Evolutionary conservation across 495 filamentous ascomycete species (phyloP).

Genomic region (Rostrohypoxylon terebratum): DNA sequence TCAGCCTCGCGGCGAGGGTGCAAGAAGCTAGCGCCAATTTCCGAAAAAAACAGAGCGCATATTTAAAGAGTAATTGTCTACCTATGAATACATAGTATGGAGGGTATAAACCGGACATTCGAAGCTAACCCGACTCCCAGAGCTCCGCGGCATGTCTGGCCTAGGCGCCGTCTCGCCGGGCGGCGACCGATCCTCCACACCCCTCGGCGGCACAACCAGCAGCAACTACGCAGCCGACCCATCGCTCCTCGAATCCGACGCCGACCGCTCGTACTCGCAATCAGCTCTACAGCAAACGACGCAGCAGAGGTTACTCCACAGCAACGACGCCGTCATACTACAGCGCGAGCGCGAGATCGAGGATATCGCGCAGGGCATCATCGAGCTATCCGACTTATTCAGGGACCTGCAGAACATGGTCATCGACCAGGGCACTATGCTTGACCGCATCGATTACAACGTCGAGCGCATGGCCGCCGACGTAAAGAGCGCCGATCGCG

Average conservation of each 20-base stretch:
- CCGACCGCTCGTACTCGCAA: constrained; percentile 92
- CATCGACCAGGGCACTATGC: constrained; percentile 97
- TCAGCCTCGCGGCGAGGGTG: constrained; percentile 85
- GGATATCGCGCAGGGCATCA: constrained; percentile 96
- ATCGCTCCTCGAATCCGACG: constrained; percentile 87
- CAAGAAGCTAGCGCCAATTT: constrained; percentile 94
- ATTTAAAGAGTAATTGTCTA: constrained; percentile 81
- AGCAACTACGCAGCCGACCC: constrained; percentile 78
- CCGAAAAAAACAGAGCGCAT: constrained; percentile 95
- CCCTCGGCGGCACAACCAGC: constrained; percentile 58
- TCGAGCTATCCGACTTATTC: constrained; percentile 95
- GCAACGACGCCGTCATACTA: constrained; percentile 85
- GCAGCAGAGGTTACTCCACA: constrained; percentile 72
- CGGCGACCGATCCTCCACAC: constrained; percentile 69
- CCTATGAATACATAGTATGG: neutral
- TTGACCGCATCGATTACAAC: constrained; percentile 98
- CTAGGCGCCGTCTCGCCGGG: constrained; percentile 52
- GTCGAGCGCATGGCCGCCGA: constrained; percentile 91
- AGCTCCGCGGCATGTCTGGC: constrained; percentile 80
- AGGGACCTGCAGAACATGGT: constrained; percentile 96
- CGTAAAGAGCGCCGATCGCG: constrained; percentile 91
- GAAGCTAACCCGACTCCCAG: constrained; percentile 57
- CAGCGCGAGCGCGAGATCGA: constrained; percentile 98
- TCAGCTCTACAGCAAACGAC: constrained; percentile 80
- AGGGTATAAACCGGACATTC: constrained; percentile 1